These are phyloP conservation scores for Epichloe festucae DNA, from an alignment of 2,329 filamentous ascomycete genomes.

Conservation along the genomic window DNA sequence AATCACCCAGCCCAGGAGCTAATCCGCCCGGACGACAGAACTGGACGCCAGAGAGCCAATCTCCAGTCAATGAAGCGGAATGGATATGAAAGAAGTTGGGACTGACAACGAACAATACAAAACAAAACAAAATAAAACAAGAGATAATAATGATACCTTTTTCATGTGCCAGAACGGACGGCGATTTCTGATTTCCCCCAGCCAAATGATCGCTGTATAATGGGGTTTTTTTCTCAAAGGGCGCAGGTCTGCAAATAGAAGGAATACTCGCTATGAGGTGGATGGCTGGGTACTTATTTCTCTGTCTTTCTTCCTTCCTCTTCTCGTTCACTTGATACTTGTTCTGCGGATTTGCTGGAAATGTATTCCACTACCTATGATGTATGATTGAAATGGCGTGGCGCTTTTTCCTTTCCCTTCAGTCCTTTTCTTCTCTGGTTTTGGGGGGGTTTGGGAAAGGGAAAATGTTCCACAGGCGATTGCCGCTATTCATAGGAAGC, in stretches of 20 bases:
- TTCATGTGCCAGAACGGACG: background rate
- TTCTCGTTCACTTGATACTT: no score
- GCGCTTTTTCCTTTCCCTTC: background rate
- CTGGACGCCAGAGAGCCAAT: background rate
- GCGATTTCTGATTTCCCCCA: no score
- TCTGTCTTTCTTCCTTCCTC: no score
- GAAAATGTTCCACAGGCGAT: no score
- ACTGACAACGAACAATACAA: background rate
- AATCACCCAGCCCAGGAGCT: background rate
- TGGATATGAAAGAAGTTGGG: constrained; percentile 7
- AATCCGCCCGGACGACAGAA: background rate
- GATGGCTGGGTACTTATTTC: no score
- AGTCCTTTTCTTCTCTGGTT: background rate
- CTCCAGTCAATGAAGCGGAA: constrained; percentile 4
- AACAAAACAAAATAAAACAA: background rate
- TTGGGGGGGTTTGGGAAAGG: no score
- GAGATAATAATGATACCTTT: background rate
- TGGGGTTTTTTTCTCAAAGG: no score
- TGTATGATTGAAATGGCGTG: background rate
- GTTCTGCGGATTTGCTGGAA: no score
- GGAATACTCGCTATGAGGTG: no score
- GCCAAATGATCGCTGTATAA: no score
- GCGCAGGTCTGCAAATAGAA: no score
- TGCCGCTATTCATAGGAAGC: no score
- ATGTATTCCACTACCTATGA: background rate